Conservation (phyloP, 805 yeast genomes). For the Schwanniomyces polymorphus region DNA sequence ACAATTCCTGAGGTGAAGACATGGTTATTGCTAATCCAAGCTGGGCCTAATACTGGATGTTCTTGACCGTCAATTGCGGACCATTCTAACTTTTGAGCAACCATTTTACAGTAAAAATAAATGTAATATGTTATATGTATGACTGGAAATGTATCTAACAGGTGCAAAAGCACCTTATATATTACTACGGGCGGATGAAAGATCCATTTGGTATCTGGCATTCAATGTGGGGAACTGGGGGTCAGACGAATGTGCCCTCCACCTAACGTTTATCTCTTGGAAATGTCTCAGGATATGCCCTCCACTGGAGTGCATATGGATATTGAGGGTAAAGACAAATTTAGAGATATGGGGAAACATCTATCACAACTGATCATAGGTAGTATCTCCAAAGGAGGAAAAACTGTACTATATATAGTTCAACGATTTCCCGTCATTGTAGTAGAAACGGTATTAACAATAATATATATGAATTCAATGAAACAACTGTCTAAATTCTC, state of each 20-base stretch:
- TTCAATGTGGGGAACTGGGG: not conserved
- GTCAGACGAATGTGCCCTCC: not conserved
- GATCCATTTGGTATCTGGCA: not conserved
- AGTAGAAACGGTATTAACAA: not conserved
- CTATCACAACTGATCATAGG: not conserved
- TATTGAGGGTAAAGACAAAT: not conserved
- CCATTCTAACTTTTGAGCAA: constrained; percentile 21
- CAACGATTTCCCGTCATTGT: not conserved
- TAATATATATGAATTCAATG: not conserved
- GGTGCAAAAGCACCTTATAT: not conserved
- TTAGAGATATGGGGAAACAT: not conserved
- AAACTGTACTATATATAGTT: not conserved
- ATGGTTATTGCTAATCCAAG: constrained; percentile 24
- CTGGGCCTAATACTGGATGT: constrained; percentile 30
- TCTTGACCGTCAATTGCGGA: constrained; percentile 29
- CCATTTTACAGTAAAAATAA: constrained; percentile 8
- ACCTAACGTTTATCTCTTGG: not conserved
- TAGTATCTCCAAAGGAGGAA: not conserved
- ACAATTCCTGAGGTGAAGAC: constrained; percentile 51
- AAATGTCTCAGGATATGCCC: not conserved
- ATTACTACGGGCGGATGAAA: not conserved
- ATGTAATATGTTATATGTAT: not conserved
- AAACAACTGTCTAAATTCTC: not conserved
- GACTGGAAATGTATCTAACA: not conserved
- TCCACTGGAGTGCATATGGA: not conserved